These are phyloP conservation scores for Singerocomus inundabilis DNA, from an alignment of 1,284 basidiomycete species.

Conservation along the genomic window DNA sequence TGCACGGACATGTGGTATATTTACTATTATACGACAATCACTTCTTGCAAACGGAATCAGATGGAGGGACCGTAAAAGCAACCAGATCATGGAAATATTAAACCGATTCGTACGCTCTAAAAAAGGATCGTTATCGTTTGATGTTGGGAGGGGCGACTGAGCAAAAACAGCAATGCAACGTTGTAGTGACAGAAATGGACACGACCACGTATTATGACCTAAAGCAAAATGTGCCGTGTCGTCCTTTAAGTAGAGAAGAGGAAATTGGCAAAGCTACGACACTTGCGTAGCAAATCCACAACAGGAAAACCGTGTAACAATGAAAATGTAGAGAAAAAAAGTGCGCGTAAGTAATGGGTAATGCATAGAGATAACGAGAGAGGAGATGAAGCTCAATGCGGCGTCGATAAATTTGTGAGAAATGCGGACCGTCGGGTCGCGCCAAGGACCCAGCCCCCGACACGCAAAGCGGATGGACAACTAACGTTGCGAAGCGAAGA, in stretches of 20 bases:
- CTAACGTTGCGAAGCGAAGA: slow-evolving; percentile 62
- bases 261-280: slow-evolving; percentile 15
- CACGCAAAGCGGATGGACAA: slow-evolving; percentile 1
- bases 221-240: slow-evolving; percentile 21
- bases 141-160: slow-evolving; percentile 19
- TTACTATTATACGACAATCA: slow-evolving; percentile 12
- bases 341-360: slow-evolving; percentile 17
- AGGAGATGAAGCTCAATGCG: slow-evolving; percentile 20
- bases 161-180: slow-evolving; percentile 33
- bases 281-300: slow-evolving; percentile 25
- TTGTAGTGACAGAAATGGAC: slow-evolving; percentile 26
- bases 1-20: slow-evolving; percentile 17
- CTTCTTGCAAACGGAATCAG: slow-evolving; percentile 5
- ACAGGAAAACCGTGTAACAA: slow-evolving; percentile 6
- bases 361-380: slow-evolving; percentile 34
- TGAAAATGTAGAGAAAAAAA: slow-evolving; percentile 11
- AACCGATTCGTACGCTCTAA: slow-evolving; percentile 21
- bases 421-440: slow-evolving; percentile 15
- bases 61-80: slow-evolving; percentile 2
- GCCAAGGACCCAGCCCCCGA: slow-evolving; percentile 28
- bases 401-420: slow-evolving; percentile 18
- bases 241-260: slow-evolving; percentile 24
- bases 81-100: slow-evolving; percentile 27
- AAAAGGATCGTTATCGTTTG: slow-evolving; percentile 25
- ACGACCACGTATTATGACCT: slow-evolving; percentile 31